These are phyloP conservation scores for Myxozyma kluyveri DNA, from an alignment of 805 yeast genomes.

Conservation along the genomic window DNA sequence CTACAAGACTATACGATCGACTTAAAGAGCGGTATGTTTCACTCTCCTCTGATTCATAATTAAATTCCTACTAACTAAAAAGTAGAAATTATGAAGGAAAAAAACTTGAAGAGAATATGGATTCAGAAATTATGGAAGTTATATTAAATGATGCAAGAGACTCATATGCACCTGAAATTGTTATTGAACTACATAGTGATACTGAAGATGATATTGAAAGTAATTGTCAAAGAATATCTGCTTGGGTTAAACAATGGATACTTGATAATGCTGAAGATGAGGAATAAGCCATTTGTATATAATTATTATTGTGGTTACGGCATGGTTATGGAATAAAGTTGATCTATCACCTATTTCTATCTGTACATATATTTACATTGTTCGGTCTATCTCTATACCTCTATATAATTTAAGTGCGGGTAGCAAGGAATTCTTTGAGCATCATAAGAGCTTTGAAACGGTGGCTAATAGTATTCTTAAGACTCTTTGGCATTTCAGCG, in stretches of 20 bases:
- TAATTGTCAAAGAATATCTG: conserved; percentile 71
- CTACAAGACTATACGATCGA: conserved; percentile 68
- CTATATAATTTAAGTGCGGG: conserved; percentile 8
- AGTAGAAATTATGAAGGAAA: conserved; percentile 62
- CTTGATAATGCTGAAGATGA: conserved; percentile 41
- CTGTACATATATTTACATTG: not conserved
- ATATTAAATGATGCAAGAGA: conserved; percentile 83
- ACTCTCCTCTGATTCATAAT: not conserved
- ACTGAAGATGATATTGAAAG: conserved; percentile 70
- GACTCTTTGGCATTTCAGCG: conserved; percentile 79
- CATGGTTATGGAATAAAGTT: too few species aligned
- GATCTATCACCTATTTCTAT: not conserved
- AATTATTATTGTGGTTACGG: not conserved
- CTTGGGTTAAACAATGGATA: conserved; percentile 78
- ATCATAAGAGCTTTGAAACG: conserved; percentile 78
- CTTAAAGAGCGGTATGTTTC: conserved; percentile 53
- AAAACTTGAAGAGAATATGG: conserved; percentile 87
- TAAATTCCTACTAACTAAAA: not conserved
- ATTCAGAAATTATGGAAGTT: conserved; percentile 96
- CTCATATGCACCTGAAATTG: conserved; percentile 72
- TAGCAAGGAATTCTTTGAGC: conserved; percentile 52
- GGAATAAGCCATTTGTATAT: not conserved
- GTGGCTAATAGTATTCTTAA: conserved; percentile 82
- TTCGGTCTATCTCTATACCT: not conserved
- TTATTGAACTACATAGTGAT: conserved; percentile 75